Evolutionary conservation across 1,139 yeast species (phyloP).

Genomic region (Suhomyces bribrorum): DNA sequence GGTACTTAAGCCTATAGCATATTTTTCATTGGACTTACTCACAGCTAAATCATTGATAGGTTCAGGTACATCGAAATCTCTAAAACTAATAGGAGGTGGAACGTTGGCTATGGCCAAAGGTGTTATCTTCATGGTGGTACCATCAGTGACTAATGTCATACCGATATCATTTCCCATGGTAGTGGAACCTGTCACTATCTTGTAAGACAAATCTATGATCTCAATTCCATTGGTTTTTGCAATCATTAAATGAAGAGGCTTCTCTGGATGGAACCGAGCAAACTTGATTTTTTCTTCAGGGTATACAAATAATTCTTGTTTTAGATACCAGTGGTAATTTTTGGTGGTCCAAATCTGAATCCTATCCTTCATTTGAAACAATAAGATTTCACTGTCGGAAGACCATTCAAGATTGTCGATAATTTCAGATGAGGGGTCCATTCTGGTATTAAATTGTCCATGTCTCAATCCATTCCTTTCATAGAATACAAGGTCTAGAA

Average conservation of each 20-base stretch:
- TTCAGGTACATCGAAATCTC: constrained; percentile 53
- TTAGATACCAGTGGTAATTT: constrained; percentile 94
- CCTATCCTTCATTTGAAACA: constrained; percentile 59
- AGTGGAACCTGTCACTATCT: constrained; percentile 68
- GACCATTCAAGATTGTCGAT: constrained; percentile 76
- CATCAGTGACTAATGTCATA: constrained; percentile 79
- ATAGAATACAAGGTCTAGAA: constrained; percentile 68
- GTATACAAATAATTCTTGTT: constrained; percentile 63
- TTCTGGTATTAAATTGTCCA: constrained; percentile 76
- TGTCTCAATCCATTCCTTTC: constrained; percentile 94
- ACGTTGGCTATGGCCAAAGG: constrained; percentile 85
- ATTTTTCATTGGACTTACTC: constrained; percentile 55
- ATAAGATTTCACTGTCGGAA: constrained; percentile 74
- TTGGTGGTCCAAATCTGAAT: constrained; percentile 89
- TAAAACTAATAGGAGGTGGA: constrained; percentile 89
- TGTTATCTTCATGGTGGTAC: constrained; percentile 68
- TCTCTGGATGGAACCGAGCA: constrained; percentile 86
- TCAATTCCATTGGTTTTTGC: constrained; percentile 56
- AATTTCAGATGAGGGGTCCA: constrained; percentile 47
- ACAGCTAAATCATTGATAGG: constrained; percentile 67
- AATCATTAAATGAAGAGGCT: constrained; percentile 71
- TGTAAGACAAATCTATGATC: constrained; percentile 69
- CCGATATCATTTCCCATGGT: constrained; percentile 72
- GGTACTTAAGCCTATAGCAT: constrained; percentile 57
- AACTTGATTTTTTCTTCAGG: constrained; percentile 41